Percentiles rank a stretch among this genome's conserved stretches.
Conservation (phyloP, 2,329 filamentous ascomycete species). For the Trichothecium roseum region DNA sequence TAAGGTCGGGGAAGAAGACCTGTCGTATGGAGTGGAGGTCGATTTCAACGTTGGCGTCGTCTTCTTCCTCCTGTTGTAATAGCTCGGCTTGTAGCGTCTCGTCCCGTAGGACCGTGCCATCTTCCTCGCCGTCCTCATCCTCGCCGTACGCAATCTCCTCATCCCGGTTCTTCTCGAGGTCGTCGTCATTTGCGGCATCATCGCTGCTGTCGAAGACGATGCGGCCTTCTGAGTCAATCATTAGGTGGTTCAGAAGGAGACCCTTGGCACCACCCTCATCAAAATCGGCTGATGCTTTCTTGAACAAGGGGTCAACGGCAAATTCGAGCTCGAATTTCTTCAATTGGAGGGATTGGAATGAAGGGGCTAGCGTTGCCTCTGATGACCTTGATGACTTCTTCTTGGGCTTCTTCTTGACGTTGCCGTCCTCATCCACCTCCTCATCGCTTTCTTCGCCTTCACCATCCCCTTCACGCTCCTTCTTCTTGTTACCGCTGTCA, state of each 20-base stretch:
- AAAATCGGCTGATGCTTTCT: constrained; percentile 96
- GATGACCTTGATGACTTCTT: constrained; percentile 75
- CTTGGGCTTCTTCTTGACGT: constrained; percentile 51
- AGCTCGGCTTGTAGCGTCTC: constrained; percentile 15
- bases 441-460: constrained; percentile 54
- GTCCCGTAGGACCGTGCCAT: constrained; percentile 4
- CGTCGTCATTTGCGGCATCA: constrained; percentile 50
- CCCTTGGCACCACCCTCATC: constrained; percentile 97
- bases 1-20: constrained; percentile 79
- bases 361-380: constrained; percentile 84
- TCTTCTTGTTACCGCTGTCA: constrained; percentile 72
- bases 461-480: constrained; percentile 57
- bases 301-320: constrained; percentile 94
- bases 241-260: constrained; percentile 87
- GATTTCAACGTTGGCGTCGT: constrained; percentile 55
- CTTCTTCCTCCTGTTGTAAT: constrained; percentile 27
- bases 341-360: constrained; percentile 77
- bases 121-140: constrained; percentile 13
- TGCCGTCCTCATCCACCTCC: constrained; percentile 52
- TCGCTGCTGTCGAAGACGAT: constrained; percentile 99
- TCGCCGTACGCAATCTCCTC: constrained; percentile 29
- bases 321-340: constrained; percentile 99
- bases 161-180: constrained; percentile 21
- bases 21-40: constrained; percentile 65
- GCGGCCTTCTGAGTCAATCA: constrained; percentile 81